Base-by-base conservation (phyloP, 768 basidiomycete genomes). In the Boletellus sp. region DNA sequence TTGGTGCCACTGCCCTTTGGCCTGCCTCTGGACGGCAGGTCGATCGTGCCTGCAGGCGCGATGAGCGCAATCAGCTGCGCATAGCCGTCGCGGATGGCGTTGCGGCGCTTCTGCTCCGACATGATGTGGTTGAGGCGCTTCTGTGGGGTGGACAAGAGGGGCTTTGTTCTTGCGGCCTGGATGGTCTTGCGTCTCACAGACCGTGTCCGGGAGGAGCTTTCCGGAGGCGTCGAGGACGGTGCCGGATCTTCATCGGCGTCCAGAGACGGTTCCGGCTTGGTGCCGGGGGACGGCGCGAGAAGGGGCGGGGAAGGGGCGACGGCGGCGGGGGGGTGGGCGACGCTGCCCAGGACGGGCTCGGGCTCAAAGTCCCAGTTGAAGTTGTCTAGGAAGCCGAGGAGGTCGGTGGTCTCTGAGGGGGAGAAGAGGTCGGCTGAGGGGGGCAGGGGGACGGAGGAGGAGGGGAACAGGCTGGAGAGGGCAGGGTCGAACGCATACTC, bases 121-220 rank as follows among this genome's bases (percentile, higher is more conserved):
- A 91, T 84, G 74, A 95, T 94, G 72, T 95, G 91, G 65, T 94
- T 93, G 15, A 90, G 79, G 12, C 91, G 80, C 62, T 93, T 92
- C 69, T 94, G 90, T 0, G 90, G 90, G 4, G 82, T 84, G 6
- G 90, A 87, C 22, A 94, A 75, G 17, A 90, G 78, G 0, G 84
- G 76, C 56, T 88, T 90, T 19, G 76, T 45, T 51, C 76, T 74
- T 39, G 73, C 58, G 20, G 60, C 36, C 50, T 70, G 66, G 48
- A 56, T 38, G 40, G 48, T 50, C 35, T 68, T 70, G 6, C 64
- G 66, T 15, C 50, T 57, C 11, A 44, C 41, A 4, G 65, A 48
- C 16, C 59, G 49, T 6, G 56, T 42, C 3, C 50, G 50, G 16
- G 56, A 36, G 10, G 26, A 48, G 45, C 45, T 52, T 26, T 62